A percentile compares a stretch with the other conserved stretches of the same genome.
These are phyloP conservation scores for Adansonia gregorii DNA, from an alignment of 441 rosid species.

Conservation along the genomic window DNA sequence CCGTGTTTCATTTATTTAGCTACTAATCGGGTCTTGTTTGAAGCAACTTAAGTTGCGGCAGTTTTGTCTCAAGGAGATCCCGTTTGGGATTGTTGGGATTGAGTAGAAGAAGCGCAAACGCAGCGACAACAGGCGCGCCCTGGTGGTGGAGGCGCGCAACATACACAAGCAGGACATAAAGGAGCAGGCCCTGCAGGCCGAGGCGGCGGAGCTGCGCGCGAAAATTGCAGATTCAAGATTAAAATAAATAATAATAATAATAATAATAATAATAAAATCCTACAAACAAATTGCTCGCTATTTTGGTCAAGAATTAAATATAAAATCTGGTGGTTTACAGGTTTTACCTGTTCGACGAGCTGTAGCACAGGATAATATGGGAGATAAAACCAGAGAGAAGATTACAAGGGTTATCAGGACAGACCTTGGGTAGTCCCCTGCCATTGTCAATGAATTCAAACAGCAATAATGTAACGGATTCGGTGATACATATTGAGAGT, in stretches of 20 bases:
- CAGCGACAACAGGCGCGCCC: neutral
- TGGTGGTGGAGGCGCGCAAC: slow-evolving; percentile 15
- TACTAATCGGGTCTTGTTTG: neutral
- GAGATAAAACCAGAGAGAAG: slow-evolving; percentile 20
- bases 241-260: neutral
- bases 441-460: slow-evolving; percentile 20
- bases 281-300: neutral
- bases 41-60: neutral
- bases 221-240: neutral
- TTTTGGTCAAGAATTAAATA: too few species aligned
- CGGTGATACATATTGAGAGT: neutral
- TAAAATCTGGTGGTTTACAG: neutral
- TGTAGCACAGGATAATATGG: slow-evolving; percentile 18
- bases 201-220: too few species aligned
- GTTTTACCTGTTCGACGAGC: neutral
- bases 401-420: slow-evolving; percentile 19
- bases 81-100: neutral
- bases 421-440: slow-evolving; percentile 17
- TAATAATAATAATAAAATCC: neutral
- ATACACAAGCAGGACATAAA: slow-evolving; percentile 13
- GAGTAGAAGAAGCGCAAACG: neutral
- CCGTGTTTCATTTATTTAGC: neutral
- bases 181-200: too few species aligned
- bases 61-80: slow-evolving; percentile 15
- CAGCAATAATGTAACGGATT: neutral